phyloP scores from a whole-genome alignment of 164 flowering plant genomes.

The Chimonanthus salicifolius region DNA sequence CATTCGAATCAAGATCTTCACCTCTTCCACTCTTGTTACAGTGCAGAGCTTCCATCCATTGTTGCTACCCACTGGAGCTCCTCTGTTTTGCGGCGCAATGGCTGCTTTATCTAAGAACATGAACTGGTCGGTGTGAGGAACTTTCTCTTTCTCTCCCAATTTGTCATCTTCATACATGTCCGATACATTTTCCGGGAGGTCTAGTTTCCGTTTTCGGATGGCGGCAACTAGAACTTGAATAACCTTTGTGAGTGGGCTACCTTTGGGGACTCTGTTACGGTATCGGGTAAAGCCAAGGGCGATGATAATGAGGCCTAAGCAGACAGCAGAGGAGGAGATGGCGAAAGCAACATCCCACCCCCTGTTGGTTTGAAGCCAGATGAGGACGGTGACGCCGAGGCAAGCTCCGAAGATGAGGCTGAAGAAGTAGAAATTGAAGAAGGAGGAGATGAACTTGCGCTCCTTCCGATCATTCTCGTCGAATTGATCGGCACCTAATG shows the following conservation, averaged over 20 bases:
- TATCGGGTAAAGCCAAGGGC: conserved; percentile 9
- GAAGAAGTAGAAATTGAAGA: conserved; percentile 32
- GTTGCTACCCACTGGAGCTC: not conserved
- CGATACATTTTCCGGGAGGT: not conserved
- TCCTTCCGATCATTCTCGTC: conserved; percentile 13
- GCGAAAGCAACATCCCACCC: conserved; percentile 20
- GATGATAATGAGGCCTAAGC: conserved; percentile 9
- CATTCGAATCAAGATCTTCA: conserved; percentile 35
- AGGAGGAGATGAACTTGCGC: conserved; percentile 22
- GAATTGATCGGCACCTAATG: conserved; percentile 12
- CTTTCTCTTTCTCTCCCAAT: not conserved
- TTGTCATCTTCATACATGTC: conserved; percentile 2
- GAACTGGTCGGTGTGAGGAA: conserved; percentile 14
- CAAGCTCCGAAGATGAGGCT: conserved; percentile 20
- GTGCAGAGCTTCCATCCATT: conserved; percentile 41
- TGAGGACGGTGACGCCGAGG: conserved; percentile 26
- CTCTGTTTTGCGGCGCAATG: not conserved
- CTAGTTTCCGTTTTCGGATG: conserved; percentile 11
- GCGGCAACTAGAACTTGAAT: conserved; percentile 17
- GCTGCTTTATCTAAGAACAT: conserved; percentile 14
- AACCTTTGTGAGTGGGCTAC: conserved; percentile 20
- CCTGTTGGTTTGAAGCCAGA: conserved; percentile 26
- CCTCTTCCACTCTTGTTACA: conserved; percentile 48
- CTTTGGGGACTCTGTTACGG: conserved; percentile 19
- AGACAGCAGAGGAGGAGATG: conserved; percentile 9